Percentiles rank a stretch among this genome's conserved stretches.
Conservation (phyloP, 768 basidiomycete species). For the Lentinus tigrinus region DNA sequence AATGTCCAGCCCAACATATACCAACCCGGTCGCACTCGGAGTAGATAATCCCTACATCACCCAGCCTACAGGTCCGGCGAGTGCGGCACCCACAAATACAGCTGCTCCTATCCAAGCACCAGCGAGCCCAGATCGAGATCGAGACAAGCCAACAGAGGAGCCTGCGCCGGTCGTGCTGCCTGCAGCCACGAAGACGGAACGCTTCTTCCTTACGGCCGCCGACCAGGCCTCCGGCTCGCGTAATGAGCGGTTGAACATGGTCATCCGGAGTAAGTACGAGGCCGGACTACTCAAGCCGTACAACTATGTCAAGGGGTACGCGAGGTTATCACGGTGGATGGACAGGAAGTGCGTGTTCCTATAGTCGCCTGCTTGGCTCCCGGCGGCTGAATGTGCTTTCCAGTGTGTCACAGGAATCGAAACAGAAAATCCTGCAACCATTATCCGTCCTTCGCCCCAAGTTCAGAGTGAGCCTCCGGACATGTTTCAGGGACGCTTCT, state of each 20-base stretch:
- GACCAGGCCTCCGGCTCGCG: slow-evolving; percentile 91
- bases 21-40: slow-evolving; percentile 22
- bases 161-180: slow-evolving; percentile 57
- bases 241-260: slow-evolving; percentile 84
- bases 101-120: slow-evolving; percentile 18
- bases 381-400: neutral
- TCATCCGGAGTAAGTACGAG: slow-evolving; percentile 96
- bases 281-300: slow-evolving; percentile 93
- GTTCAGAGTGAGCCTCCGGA: slow-evolving; percentile 58
- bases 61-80: slow-evolving; percentile 22
- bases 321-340: slow-evolving; percentile 91
- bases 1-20: slow-evolving; percentile 33
- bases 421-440: slow-evolving; percentile 89
- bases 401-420: slow-evolving; percentile 87
- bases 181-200: slow-evolving; percentile 78
- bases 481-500: neutral
- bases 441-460: slow-evolving; percentile 83
- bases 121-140: slow-evolving; percentile 19
- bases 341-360: slow-evolving; percentile 68
- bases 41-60: slow-evolving; percentile 27
- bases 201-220: slow-evolving; percentile 89
- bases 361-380: neutral
- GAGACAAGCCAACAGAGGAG: slow-evolving; percentile 36
- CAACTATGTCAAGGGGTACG: slow-evolving; percentile 96
- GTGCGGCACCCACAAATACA: slow-evolving; percentile 10